These are phyloP conservation scores for Aspergillus jensenii DNA, from an alignment of 2,329 filamentous ascomycete species.

Conservation along the genomic window DNA sequence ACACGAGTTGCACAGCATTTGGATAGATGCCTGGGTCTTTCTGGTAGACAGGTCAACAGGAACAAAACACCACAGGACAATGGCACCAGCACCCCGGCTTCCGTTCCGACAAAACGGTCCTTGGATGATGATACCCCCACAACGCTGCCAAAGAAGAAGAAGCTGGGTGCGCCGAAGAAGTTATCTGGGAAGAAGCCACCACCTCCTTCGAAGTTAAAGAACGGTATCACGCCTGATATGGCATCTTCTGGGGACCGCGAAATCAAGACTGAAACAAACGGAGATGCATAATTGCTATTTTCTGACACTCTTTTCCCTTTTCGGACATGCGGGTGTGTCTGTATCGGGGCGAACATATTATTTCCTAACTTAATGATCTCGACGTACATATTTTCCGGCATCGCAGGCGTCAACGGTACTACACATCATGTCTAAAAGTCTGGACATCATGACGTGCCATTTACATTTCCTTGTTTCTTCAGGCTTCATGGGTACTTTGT, in stretches of 20 bases:
- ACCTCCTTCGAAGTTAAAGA: slow-evolving; percentile 39
- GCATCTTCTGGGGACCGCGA: slow-evolving; percentile 28
- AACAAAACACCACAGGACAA: slow-evolving; percentile 47
- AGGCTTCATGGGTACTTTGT: slow-evolving; percentile 13
- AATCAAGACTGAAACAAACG: slow-evolving; percentile 36
- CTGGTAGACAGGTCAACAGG: slow-evolving; percentile 51
- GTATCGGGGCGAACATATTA: slow-evolving; percentile 19
- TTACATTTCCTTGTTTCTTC: slow-evolving; percentile 15
- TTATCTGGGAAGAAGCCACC: slow-evolving; percentile 37
- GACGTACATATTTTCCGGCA: slow-evolving; percentile 28
- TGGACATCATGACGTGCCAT: slow-evolving; percentile 20
- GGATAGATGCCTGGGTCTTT: slow-evolving; percentile 61
- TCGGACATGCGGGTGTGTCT: slow-evolving; percentile 15
- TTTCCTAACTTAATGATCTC: slow-evolving; percentile 23
- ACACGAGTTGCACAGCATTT: slow-evolving; percentile 62
- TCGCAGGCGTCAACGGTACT: slow-evolving; percentile 25
- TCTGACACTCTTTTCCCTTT: not conserved
- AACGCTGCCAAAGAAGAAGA: slow-evolving; percentile 52
- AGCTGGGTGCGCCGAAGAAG: slow-evolving; percentile 40
- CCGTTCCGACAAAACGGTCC: slow-evolving; percentile 37
- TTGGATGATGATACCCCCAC: slow-evolving; percentile 45
- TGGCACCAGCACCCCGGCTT: slow-evolving; percentile 38
- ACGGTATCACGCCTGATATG: slow-evolving; percentile 37
- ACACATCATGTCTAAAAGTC: slow-evolving; percentile 21
- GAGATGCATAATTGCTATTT: slow-evolving; percentile 18